Evolutionary conservation across 2,329 filamentous ascomycete genomes (phyloP).

Genomic region (Neonectria magnoliae): DNA sequence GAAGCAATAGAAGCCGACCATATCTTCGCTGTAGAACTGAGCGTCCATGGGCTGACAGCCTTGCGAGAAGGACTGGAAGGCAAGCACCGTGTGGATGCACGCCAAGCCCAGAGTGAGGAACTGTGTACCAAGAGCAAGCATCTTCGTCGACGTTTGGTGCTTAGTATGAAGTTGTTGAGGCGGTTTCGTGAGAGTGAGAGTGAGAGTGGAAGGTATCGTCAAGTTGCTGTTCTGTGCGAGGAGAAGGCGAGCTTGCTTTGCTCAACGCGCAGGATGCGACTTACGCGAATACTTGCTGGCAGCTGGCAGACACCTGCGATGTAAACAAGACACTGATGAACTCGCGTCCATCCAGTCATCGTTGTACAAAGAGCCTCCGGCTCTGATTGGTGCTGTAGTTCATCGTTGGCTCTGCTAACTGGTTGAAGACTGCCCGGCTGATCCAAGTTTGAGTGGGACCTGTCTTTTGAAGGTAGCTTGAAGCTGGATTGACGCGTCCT

Average conservation of each 20-base stretch:
- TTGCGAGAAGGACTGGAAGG: conserved; percentile 9
- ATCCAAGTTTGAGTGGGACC: background rate
- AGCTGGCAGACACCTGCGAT: background rate
- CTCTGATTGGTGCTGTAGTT: background rate
- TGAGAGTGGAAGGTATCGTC: background rate
- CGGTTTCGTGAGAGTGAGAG: background rate
- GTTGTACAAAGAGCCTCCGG: background rate
- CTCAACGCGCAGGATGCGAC: background rate
- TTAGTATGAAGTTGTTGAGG: background rate
- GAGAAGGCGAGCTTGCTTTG: background rate
- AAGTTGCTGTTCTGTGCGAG: background rate
- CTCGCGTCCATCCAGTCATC: background rate
- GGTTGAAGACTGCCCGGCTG: background rate
- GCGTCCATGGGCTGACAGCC: conserved; percentile 18
- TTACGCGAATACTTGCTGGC: background rate
- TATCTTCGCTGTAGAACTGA: conserved; percentile 19
- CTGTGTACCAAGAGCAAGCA: background rate
- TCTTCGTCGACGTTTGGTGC: background rate
- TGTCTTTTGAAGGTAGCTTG: background rate
- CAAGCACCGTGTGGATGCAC: background rate
- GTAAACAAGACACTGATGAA: background rate
- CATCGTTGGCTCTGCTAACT: background rate
- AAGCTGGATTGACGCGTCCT: background rate
- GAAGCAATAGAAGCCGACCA: conserved; percentile 16
- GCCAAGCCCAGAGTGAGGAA: background rate